These are phyloP conservation scores for Viridothelium virens DNA, from an alignment of 495 filamentous ascomycete species.

Conservation along the genomic window DNA sequence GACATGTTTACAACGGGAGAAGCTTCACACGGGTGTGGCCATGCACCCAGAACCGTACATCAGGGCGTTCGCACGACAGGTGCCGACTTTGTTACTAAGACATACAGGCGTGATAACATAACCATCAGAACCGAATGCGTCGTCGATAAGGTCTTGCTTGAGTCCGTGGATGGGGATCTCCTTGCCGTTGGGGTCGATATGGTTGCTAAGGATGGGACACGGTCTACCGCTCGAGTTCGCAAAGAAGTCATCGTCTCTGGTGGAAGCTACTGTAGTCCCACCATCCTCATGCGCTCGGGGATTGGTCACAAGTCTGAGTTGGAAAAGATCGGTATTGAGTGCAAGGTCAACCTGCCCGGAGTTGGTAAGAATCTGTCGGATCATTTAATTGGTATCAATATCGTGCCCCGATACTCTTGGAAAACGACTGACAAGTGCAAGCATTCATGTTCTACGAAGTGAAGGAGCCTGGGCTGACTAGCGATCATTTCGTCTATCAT, in stretches of 20 bases:
- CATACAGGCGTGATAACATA: conserved; percentile 13
- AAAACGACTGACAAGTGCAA: neutral
- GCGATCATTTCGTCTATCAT: conserved; percentile 38
- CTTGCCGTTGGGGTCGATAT: conserved; percentile 15
- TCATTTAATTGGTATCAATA: conserved; percentile 5
- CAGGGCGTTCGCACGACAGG: conserved; percentile 44
- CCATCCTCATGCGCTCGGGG: conserved; percentile 19
- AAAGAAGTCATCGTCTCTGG: conserved; percentile 19
- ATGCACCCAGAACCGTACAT: conserved; percentile 44
- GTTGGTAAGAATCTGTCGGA: conserved; percentile 20
- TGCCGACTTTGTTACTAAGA: conserved; percentile 42
- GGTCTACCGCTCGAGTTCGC: conserved; percentile 2
- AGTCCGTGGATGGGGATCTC: conserved; percentile 9
- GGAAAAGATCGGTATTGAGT: conserved; percentile 17
- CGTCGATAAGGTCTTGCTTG: conserved; percentile 21
- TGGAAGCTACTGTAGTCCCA: conserved; percentile 20
- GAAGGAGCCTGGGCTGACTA: conserved; percentile 38
- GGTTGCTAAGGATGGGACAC: conserved; percentile 14
- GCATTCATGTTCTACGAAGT: conserved; percentile 46
- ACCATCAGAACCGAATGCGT: conserved; percentile 11
- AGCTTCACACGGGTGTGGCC: conserved; percentile 44
- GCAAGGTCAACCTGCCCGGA: conserved; percentile 17
- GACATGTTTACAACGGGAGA: conserved; percentile 49
- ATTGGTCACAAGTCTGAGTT: conserved; percentile 19
- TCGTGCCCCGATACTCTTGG: neutral